Evolutionary conservation across 148 eudicot species (phyloP).

Genomic region (Vaccinium corymbosum): DNA sequence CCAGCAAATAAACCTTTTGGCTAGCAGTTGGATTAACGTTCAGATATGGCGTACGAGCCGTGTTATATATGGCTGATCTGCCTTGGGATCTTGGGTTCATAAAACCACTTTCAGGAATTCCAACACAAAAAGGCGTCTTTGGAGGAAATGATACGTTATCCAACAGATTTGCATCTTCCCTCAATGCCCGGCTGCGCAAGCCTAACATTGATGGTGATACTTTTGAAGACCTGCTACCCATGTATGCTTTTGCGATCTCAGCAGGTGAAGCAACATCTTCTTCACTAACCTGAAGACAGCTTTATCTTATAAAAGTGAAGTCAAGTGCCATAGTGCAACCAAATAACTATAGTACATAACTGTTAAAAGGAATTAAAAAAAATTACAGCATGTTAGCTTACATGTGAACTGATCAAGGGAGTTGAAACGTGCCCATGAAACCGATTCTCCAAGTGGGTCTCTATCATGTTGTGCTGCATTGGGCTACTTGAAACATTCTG

Average conservation of each 20-base stretch:
- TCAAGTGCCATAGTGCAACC: not conserved
- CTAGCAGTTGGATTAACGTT: conserved; percentile 39
- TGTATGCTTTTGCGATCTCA: conserved; percentile 94
- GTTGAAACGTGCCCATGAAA: conserved; percentile 30
- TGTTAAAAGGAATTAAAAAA: not conserved
- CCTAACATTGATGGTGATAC: conserved; percentile 49
- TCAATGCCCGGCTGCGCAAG: conserved; percentile 37
- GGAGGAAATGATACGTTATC: conserved; percentile 28
- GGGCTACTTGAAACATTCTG: conserved; percentile 18
- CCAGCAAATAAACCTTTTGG: conserved; percentile 36
- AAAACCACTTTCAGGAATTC: conserved; percentile 46
- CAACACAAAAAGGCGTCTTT: conserved; percentile 30
- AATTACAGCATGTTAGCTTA: conserved; percentile 25
- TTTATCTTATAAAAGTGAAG: not conserved
- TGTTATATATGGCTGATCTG: conserved; percentile 67
- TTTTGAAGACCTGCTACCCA: conserved; percentile 62
- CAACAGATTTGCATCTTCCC: conserved; percentile 34
- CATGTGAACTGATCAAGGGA: conserved; percentile 48
- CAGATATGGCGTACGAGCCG: conserved; percentile 83
- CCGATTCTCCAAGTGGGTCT: conserved; percentile 24
- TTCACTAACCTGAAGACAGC: conserved; percentile 43
- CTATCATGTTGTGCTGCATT: conserved; percentile 25
- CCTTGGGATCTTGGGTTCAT: conserved; percentile 67
- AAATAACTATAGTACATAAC: not conserved
- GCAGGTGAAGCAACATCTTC: conserved; percentile 77